Conservation (phyloP, 345 rosid species). For the Linum tenue region DNA sequence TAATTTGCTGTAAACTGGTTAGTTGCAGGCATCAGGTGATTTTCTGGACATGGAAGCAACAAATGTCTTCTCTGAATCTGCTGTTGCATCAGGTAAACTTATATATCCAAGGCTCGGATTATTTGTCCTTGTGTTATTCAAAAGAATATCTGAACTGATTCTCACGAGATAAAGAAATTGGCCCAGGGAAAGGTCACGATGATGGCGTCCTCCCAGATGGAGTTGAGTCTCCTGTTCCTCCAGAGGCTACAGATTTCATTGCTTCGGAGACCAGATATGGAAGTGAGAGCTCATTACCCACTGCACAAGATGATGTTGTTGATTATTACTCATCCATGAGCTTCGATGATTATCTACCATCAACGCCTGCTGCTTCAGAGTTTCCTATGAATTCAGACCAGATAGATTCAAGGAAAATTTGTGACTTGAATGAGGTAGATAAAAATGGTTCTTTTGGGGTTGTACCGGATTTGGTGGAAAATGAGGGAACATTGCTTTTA, state of each 20-base stretch:
- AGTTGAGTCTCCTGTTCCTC: neutral
- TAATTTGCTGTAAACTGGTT: constrained; percentile 12
- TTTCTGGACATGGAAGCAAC: constrained; percentile 35
- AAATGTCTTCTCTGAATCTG: constrained; percentile 27
- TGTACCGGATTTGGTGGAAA: constrained; percentile 21
- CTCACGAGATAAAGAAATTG: too few relatives aligned
- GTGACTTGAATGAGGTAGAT: constrained; percentile 7
- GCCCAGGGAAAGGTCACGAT: neutral
- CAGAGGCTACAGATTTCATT: too few relatives aligned
- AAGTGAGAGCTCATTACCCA: too few relatives aligned
- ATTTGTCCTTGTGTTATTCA: neutral
- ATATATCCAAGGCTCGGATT: neutral
- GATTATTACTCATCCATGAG: constrained; percentile 1
- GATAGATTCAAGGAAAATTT: neutral
- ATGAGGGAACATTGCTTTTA: constrained; percentile 27
- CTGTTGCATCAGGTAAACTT: constrained; percentile 29
- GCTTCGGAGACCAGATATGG: too few relatives aligned
- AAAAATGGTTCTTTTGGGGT: constrained; percentile 18
- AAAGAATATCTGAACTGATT: neutral
- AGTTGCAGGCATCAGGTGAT: neutral
- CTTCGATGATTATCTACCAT: neutral
- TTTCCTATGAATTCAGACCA: neutral
- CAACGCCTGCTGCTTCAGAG: neutral
- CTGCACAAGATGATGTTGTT: constrained; percentile 1
- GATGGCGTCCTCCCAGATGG: constrained; percentile 13